Evolutionary conservation across 129 eudicot species (phyloP).

Genomic region (Dittrichia graveolens): DNA sequence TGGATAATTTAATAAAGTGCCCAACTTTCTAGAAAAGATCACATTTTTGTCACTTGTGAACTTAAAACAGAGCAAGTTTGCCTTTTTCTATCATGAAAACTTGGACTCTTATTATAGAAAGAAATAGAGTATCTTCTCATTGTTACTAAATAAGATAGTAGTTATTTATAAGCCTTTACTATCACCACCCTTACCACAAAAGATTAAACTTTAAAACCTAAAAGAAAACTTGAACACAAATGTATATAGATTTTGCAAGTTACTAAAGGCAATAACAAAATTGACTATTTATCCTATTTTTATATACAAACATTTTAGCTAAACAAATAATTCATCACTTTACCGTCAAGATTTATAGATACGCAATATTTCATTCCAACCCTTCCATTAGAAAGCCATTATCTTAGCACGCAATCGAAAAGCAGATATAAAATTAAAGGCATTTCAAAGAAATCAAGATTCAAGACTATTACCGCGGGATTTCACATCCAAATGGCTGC

Average conservation of each 20-base stretch:
- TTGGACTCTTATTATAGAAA: conserved; percentile 1
- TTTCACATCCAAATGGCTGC: conserved; percentile 87
- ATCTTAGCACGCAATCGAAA: conserved; percentile 19
- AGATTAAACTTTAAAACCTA: too few species aligned
- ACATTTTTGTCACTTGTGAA: neutral
- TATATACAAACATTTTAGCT: conserved; percentile 1
- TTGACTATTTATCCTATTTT: neutral
- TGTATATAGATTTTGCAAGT: too few species aligned
- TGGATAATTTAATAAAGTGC: too few species aligned
- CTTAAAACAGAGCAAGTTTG: neutral
- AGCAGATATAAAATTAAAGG: neutral
- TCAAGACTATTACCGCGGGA: conserved; percentile 67
- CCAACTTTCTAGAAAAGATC: neutral
- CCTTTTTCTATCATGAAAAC: neutral
- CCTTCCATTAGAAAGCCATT: neutral
- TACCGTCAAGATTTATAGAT: conserved; percentile 1
- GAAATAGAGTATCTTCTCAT: too few species aligned
- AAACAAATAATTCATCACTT: conserved; percentile 21
- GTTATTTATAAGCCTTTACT: too few species aligned
- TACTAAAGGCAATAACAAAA: neutral
- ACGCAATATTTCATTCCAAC: neutral
- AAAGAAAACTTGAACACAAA: too few species aligned
- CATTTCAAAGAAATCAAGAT: conserved; percentile 15
- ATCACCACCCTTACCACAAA: too few species aligned
- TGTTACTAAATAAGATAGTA: neutral